phyloP scores from a whole-genome alignment of 2,329 filamentous ascomycete species.

The Colletotrichum eremochloae region DNA sequence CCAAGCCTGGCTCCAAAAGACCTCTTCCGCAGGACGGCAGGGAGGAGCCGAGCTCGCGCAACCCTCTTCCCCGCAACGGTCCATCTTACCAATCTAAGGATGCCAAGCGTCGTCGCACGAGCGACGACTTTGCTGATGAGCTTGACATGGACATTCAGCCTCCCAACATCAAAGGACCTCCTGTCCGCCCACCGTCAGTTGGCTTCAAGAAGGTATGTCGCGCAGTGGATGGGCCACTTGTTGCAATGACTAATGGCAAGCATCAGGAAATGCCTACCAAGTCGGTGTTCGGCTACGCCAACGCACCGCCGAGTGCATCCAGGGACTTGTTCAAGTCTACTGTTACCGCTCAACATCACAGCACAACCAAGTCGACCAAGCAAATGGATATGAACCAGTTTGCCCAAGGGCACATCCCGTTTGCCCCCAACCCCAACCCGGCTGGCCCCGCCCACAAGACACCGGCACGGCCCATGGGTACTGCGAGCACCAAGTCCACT shows the following conservation, averaged over 20 bases:
- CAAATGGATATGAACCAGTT: conserved; percentile 89
- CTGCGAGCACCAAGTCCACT: conserved; percentile 64
- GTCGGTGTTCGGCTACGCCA: conserved; percentile 73
- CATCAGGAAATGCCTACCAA: conserved; percentile 72
- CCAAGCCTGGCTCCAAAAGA: conserved; percentile 82
- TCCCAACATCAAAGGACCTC: conserved; percentile 79
- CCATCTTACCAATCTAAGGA: conserved; percentile 78
- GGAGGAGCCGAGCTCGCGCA: conserved; percentile 66
- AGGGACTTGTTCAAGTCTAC: conserved; percentile 75
- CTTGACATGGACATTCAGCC: conserved; percentile 70
- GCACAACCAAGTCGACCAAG: conserved; percentile 73
- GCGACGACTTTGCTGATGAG: conserved; percentile 78
- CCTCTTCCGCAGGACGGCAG: conserved; percentile 75
- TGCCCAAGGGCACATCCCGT: conserved; percentile 89
- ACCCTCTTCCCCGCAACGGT: conserved; percentile 63
- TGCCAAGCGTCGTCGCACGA: conserved; percentile 83
- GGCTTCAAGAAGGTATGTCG: conserved; percentile 74
- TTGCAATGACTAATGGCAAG: conserved; percentile 15
- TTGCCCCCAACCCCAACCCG: conserved; percentile 77
- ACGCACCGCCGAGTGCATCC: conserved; percentile 66
- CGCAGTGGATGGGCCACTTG: background rate
- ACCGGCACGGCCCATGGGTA: conserved; percentile 68
- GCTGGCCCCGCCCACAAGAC: conserved; percentile 75
- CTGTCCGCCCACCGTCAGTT: conserved; percentile 81
- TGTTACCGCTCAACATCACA: conserved; percentile 75